Percentiles rank a stretch among this genome's conserved stretches.
Conservation (phyloP, 176 grass and related monocot species). For the Rhynchospora pubera region DNA sequence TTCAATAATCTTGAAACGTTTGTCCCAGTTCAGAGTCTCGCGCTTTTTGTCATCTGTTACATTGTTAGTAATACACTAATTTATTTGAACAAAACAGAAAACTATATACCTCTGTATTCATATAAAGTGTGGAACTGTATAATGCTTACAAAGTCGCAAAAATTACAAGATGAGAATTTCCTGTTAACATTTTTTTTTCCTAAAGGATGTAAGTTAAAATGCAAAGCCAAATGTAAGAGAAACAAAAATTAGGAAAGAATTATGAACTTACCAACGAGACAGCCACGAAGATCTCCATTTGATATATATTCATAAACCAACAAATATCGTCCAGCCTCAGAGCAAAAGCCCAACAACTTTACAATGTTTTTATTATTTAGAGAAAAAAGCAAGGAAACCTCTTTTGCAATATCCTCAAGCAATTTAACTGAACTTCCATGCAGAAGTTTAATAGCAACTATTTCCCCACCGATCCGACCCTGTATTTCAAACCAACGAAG, state of each 20-base stretch:
- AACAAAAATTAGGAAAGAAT: not conserved
- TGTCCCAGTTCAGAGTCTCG: constrained; percentile 10
- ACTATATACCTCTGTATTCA: no score
- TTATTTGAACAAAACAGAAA: not conserved
- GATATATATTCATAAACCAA: constrained; percentile 2
- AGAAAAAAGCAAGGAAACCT: not conserved
- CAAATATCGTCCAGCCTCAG: not conserved
- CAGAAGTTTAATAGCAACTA: not conserved
- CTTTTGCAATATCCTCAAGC: not conserved
- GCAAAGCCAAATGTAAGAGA: not conserved
- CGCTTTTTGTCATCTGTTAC: constrained; percentile 3
- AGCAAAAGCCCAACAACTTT: constrained; percentile 7
- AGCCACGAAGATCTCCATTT: not conserved
- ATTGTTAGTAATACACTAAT: no score
- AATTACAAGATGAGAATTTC: no score
- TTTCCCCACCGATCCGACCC: not conserved
- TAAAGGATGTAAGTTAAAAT: no score
- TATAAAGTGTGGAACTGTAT: no score
- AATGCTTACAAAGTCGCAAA: no score
- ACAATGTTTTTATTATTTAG: not conserved
- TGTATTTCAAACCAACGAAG: not conserved
- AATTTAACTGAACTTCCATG: not conserved
- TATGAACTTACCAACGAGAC: not conserved
- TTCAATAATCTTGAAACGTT: constrained; percentile 19
- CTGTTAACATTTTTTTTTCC: no score